Conservation (phyloP, 257 asterid genomes). For the Salvia hispanica region DNA sequence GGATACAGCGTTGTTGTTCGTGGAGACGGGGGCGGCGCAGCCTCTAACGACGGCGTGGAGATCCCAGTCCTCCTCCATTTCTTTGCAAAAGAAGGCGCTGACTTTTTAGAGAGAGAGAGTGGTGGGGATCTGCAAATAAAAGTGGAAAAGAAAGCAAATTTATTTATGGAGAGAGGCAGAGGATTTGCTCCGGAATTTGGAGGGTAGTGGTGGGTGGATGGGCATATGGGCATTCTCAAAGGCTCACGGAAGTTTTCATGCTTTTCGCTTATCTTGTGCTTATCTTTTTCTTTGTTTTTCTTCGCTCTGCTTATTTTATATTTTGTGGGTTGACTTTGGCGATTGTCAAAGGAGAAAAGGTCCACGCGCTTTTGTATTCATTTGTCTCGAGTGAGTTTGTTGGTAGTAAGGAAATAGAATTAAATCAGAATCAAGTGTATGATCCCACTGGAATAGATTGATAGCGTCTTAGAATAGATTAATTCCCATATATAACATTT, state of each 20-base stretch:
- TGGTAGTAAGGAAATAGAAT: too few species aligned
- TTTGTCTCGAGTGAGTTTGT: not conserved
- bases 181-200: constrained; percentile 10
- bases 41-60: constrained; percentile 94
- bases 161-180: constrained; percentile 39
- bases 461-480: too few species aligned
- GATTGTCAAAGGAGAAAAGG: constrained; percentile 64
- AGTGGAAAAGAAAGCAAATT: constrained; percentile 31
- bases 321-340: constrained; percentile 45
- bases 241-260: constrained; percentile 14
- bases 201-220: constrained; percentile 15
- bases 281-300: not conserved
- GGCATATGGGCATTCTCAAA: constrained; percentile 38
- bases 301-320: constrained; percentile 5
- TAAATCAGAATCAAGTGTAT: too few species aligned
- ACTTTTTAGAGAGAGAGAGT: constrained; percentile 39
- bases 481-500: too few species aligned
- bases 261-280: constrained; percentile 34
- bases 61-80: constrained; percentile 93
- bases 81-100: constrained; percentile 51
- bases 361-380: constrained; percentile 60
- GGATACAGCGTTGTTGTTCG: constrained; percentile 11
- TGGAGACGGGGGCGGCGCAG: constrained; percentile 57
- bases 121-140: constrained; percentile 23
- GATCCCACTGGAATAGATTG: too few species aligned